A percentile compares a stretch with the other conserved stretches of the same genome.
phyloP scores from a whole-genome alignment of 768 basidiomycete genomes.

The Leccinellum albellum region DNA sequence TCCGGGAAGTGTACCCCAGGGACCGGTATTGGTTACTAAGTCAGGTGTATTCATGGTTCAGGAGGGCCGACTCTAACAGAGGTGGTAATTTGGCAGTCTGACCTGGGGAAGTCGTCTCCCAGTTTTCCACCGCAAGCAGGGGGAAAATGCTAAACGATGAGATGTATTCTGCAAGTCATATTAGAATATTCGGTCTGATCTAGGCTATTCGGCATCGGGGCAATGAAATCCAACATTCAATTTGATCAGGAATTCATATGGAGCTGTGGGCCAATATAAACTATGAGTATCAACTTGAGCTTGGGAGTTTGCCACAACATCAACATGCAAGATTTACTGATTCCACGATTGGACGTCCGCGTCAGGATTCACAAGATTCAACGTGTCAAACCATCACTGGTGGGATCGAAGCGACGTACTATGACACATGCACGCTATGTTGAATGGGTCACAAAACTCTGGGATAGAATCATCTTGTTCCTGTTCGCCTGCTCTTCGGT shows the following conservation, averaged over 20 bases:
- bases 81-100: neutral
- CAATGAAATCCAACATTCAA: constrained; percentile 4
- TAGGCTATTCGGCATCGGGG: neutral
- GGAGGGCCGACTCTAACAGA: neutral
- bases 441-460: constrained; percentile 9
- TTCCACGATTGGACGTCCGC: neutral
- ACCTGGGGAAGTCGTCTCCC: neutral
- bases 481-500: constrained; percentile 25
- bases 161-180: neutral
- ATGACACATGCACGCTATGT: neutral
- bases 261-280: neutral
- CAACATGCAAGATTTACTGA: constrained; percentile 11
- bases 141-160: neutral
- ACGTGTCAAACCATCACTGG: neutral
- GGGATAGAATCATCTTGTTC: constrained; percentile 23
- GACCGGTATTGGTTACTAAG: too few relatives aligned
- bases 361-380: neutral
- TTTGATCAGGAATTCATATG: neutral
- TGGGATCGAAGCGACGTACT: neutral
- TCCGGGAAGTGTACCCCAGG: too few relatives aligned
- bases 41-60: too few relatives aligned
- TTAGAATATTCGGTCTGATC: neutral
- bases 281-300: neutral
- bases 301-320: neutral
- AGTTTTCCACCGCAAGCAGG: neutral